Percentiles rank a stretch among this genome's conserved stretches.
These are phyloP conservation scores for Aquanectria penicillioides DNA, from an alignment of 2,329 filamentous ascomycete species.

Conservation along the genomic window DNA sequence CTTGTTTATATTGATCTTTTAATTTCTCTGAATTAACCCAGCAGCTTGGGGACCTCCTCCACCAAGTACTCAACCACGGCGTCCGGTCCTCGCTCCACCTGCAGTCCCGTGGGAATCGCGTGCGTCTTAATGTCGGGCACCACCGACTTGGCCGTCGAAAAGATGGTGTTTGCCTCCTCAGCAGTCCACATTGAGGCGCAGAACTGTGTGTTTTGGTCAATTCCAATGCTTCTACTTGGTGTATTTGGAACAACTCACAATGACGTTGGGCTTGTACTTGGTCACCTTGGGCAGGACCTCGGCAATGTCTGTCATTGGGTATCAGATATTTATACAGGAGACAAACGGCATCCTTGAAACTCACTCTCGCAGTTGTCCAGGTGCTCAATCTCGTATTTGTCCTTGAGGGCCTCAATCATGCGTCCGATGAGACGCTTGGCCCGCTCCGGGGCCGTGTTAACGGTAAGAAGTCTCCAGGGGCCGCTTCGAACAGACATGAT, in stretches of 20 bases:
- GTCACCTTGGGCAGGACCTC: conserved; percentile 64
- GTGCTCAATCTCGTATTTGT: conserved; percentile 71
- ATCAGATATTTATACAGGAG: not conserved
- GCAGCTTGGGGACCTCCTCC: conserved; percentile 49
- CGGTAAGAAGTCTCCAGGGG: conserved; percentile 72
- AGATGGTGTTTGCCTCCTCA: conserved; percentile 58
- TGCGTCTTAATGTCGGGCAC: conserved; percentile 60
- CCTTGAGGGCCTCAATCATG: conserved; percentile 69
- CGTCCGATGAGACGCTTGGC: conserved; percentile 71
- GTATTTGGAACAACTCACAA: conserved; percentile 32
- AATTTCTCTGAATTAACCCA: not conserved
- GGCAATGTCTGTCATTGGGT: conserved; percentile 55
- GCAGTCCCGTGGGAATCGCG: conserved; percentile 63
- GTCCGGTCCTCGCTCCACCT: conserved; percentile 63
- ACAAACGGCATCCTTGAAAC: not conserved
- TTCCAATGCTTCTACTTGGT: not conserved
- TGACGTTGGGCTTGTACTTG: conserved; percentile 42
- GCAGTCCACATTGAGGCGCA: conserved; percentile 65
- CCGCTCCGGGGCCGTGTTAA: conserved; percentile 74
- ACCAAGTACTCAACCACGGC: conserved; percentile 63
- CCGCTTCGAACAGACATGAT: conserved; percentile 45
- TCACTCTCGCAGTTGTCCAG: conserved; percentile 70
- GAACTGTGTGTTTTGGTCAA: conserved; percentile 54
- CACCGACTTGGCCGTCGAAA: conserved; percentile 53
- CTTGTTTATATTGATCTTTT: not conserved